Conservation (phyloP, 2,329 filamentous ascomycete species). For the Rhinocladiella similis region DNA sequence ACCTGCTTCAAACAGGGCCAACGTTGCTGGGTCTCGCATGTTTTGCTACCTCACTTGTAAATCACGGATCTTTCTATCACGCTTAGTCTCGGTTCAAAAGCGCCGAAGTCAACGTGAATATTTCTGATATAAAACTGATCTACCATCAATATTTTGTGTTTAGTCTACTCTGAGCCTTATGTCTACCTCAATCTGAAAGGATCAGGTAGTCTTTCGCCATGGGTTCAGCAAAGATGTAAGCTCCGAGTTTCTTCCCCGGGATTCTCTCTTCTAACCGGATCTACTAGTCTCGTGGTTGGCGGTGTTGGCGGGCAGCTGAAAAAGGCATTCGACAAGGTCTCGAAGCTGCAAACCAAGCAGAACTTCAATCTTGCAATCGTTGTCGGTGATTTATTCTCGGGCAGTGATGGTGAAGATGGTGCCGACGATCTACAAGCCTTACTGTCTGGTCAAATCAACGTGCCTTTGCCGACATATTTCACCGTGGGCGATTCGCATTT, state of each 20-base stretch:
- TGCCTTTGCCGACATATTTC: conserved; percentile 89
- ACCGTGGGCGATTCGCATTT: conserved; percentile 74
- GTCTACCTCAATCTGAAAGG: background rate
- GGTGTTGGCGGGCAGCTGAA: conserved; percentile 77
- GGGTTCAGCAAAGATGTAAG: conserved; percentile 22
- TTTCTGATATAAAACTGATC: background rate
- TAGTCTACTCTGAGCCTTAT: background rate
- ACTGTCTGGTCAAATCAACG: conserved; percentile 67
- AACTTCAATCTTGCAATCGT: conserved; percentile 83
- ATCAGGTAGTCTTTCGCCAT: background rate
- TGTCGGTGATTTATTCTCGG: conserved; percentile 76
- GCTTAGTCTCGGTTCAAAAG: background rate
- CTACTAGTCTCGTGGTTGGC: conserved; percentile 68
- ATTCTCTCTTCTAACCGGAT: background rate
- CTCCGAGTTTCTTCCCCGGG: background rate
- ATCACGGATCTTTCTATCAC: background rate
- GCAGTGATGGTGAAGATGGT: conserved; percentile 45
- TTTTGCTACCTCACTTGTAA: background rate
- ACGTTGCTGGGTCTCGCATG: background rate
- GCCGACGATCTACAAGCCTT: conserved; percentile 62
- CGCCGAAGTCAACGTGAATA: background rate
- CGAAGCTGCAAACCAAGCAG: conserved; percentile 81
- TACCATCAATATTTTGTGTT: background rate
- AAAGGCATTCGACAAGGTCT: conserved; percentile 75
- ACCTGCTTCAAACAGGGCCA: background rate